Evolutionary conservation across 768 basidiomycete genomes (phyloP).

Genomic region (Filobasidium floriforme): DNA sequence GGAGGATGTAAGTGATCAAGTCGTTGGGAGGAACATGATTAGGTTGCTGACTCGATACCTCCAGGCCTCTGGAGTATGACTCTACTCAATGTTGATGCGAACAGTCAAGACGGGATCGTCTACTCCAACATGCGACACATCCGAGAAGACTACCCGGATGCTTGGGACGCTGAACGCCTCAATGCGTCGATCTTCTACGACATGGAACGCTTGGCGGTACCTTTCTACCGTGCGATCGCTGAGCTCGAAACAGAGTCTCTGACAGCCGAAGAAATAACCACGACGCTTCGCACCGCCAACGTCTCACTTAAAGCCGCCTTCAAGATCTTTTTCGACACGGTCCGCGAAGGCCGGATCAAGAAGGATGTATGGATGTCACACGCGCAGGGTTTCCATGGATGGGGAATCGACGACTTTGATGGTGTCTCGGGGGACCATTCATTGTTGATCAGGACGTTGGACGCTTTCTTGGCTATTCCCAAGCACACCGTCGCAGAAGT

Average conservation of each 20-base stretch:
- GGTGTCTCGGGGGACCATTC: constrained; percentile 21
- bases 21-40: background rate
- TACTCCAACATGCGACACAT: constrained; percentile 23
- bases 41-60: background rate
- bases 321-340: constrained; percentile 20
- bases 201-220: constrained; percentile 20
- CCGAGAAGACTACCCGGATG: constrained; percentile 6
- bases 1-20: constrained; percentile 19
- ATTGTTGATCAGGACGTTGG: constrained; percentile 20
- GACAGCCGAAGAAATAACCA: constrained; percentile 3
- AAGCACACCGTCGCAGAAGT: constrained; percentile 5
- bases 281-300: constrained; percentile 11
- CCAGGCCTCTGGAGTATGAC: constrained; percentile 22
- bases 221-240: constrained; percentile 19
- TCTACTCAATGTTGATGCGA: constrained; percentile 16
- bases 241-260: background rate
- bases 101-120: constrained; percentile 11
- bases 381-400: constrained; percentile 25
- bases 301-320: constrained; percentile 16
- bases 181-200: constrained; percentile 22
- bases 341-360: constrained; percentile 13
- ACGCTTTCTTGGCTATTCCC: constrained; percentile 19
- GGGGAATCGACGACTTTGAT: constrained; percentile 21
- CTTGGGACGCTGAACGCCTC: constrained; percentile 19
- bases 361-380: constrained; percentile 25